Conservation (phyloP, 352 stramenopile genomes). For the Pythium brachiatum region DNA sequence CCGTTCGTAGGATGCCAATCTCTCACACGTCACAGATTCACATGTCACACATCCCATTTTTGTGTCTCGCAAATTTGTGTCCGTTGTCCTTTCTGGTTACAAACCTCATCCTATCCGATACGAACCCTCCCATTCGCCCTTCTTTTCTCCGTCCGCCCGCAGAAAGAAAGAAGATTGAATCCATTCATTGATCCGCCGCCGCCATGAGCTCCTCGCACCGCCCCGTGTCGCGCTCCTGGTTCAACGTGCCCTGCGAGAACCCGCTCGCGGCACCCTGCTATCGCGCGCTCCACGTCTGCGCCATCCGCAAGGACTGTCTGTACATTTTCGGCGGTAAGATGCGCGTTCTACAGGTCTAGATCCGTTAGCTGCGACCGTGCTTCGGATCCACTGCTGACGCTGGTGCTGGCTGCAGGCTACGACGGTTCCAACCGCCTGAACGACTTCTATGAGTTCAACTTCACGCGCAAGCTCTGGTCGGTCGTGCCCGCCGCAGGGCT, state of each 20-base stretch:
- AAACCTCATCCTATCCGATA: not conserved
- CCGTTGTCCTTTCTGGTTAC: too few relatives aligned
- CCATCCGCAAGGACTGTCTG: constrained; percentile 88
- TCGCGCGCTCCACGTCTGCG: constrained; percentile 92
- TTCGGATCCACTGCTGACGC: not conserved
- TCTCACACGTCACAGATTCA: not conserved
- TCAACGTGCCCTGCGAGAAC: constrained; percentile 77
- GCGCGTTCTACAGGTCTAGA: not conserved
- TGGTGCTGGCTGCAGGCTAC: constrained; percentile 54
- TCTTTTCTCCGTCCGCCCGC: not conserved
- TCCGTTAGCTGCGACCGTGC: not conserved
- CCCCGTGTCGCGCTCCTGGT: constrained; percentile 62
- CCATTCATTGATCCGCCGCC: not conserved
- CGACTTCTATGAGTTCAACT: constrained; percentile 94
- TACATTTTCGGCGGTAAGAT: constrained; percentile 89
- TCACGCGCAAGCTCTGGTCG: constrained; percentile 79
- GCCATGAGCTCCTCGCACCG: constrained; percentile 37
- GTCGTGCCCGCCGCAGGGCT: constrained; percentile 62
- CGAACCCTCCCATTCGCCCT: not conserved
- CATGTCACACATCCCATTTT: not conserved
- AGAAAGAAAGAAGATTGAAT: constrained; percentile 3
- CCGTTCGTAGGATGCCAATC: not conserved
- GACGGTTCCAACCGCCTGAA: constrained; percentile 92
- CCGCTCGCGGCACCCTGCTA: constrained; percentile 84
- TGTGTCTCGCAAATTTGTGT: not conserved